Base-by-base conservation (phyloP, 2,329 filamentous ascomycete genomes). In the Sclerotinia subarctica region DNA sequence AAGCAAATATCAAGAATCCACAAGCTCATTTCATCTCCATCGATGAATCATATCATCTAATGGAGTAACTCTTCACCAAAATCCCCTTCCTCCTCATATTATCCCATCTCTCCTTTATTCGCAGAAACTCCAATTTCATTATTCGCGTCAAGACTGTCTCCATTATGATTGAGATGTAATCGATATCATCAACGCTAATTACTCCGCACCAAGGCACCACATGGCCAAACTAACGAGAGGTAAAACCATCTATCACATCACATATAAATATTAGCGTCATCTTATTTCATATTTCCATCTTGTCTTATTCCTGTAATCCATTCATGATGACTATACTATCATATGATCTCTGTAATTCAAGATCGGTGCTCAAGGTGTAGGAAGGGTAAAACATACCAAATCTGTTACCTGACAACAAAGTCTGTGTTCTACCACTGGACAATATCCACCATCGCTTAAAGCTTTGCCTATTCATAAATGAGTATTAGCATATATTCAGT, bases 331-430 rank as follows among this genome's bases (percentile, higher is more conserved):
- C n/a, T n/a, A n/a, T n/a, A n/a, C n/a, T n/a, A n/a, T n/a, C 21
- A 7, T 11, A n/a, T 53, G 13, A 59, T 5, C 3, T 8, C 57
- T n/a, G n/a, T n/a, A n/a, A n/a, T n/a, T n/a, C n/a, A n/a, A n/a
- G n/a, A n/a, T n/a, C n/a, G n/a, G n/a, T n/a, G n/a, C n/a, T n/a
- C n/a, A n/a, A n/a, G n/a, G n/a, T n/a, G n/a, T n/a, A n/a, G n/a
- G n/a, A n/a, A n/a, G n/a, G n/a, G n/a, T n/a, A n/a, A n/a, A n/a
- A n/a, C n/a, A n/a, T n/a, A 60, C 57, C 57, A 60, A 47, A 47
- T 47, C 57, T 6, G 57, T 60, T 47, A 60, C 57, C 2, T 47
- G 57, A 60, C 57, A 60, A 47, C 57, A 60, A 24, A 60, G 57
- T 60, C 57, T 60, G 35, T 60, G 17, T 17, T 60, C 38, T 10